Conservation (phyloP, 306 rosid species). For the Trichosanthes truncata region DNA sequence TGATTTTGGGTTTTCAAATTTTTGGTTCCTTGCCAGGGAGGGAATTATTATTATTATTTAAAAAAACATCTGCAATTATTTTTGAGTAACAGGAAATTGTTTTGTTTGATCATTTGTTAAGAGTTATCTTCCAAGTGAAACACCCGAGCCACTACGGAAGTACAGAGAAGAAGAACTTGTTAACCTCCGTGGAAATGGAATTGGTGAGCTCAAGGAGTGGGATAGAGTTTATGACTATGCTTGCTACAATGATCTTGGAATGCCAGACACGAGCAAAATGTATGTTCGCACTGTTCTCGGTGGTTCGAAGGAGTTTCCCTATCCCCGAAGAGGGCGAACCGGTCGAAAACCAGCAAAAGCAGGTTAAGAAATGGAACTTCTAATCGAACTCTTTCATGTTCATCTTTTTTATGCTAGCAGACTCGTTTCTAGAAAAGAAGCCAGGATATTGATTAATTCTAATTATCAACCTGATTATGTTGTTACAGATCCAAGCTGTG, state of each 20-base stretch:
- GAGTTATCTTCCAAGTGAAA: conserved; percentile 69
- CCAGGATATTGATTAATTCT: not conserved
- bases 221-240: conserved; percentile 94
- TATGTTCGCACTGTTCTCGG: conserved; percentile 70
- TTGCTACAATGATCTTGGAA: conserved; percentile 74
- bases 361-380: conserved; percentile 22
- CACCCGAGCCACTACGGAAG: conserved; percentile 47
- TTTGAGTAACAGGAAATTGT: too few relatives aligned
- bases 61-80: too few relatives aligned
- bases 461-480: not conserved
- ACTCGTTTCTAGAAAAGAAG: not conserved
- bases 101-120: conserved; percentile 10
- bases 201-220: conserved; percentile 70
- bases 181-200: conserved; percentile 53
- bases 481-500: conserved; percentile 55
- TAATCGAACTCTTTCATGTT: too few relatives aligned
- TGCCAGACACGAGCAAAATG: conserved; percentile 43
- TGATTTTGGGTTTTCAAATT: not conserved
- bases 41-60: too few relatives aligned
- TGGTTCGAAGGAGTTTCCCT: conserved; percentile 52
- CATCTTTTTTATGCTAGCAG: not conserved
- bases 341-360: conserved; percentile 52
- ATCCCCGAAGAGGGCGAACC: conserved; percentile 81
- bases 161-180: conserved; percentile 60
- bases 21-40: not conserved